Conservation (phyloP, 2,329 filamentous ascomycete species). For the Kalaharituber pfeilii region DNA sequence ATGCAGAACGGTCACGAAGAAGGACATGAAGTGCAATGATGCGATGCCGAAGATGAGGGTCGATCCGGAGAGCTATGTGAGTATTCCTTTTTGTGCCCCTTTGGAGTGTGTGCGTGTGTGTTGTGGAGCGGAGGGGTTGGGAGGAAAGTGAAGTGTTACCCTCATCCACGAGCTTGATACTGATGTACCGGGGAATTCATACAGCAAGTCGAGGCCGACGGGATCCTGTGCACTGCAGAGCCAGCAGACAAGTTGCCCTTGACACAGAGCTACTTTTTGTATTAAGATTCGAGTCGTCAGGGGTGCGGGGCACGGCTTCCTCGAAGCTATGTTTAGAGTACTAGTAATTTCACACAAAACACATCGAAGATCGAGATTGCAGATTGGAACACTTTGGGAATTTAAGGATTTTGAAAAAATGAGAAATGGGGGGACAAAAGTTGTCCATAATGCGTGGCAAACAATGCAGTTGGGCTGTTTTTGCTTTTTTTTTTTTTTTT, state of each 20-base stretch:
- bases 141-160: slow-evolving; percentile 2
- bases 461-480: too few species aligned
- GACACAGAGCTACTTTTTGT: slow-evolving; percentile 61
- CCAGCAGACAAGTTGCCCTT: slow-evolving; percentile 55
- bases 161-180: slow-evolving; percentile 11
- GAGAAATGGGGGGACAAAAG: too few species aligned
- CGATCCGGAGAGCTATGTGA: slow-evolving; percentile 70
- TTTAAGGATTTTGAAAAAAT: too few species aligned
- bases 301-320: too few species aligned
- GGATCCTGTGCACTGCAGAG: slow-evolving; percentile 52
- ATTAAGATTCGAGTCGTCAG: too few species aligned
- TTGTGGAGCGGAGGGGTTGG: background rate
- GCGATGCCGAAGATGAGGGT: slow-evolving; percentile 72
- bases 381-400: too few species aligned
- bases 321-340: too few species aligned
- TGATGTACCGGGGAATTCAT: background rate
- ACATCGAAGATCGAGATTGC: too few species aligned
- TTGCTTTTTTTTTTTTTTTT: too few species aligned
- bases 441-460: too few species aligned
- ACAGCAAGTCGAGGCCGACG: slow-evolving; percentile 63
- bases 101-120: slow-evolving; percentile 2
- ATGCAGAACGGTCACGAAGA: slow-evolving; percentile 60
- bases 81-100: slow-evolving; percentile 21
- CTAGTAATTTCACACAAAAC: too few species aligned
- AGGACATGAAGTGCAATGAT: slow-evolving; percentile 82